phyloP scores from a whole-genome alignment of 2,329 filamentous ascomycete species.

The Trichoderma sp. region DNA sequence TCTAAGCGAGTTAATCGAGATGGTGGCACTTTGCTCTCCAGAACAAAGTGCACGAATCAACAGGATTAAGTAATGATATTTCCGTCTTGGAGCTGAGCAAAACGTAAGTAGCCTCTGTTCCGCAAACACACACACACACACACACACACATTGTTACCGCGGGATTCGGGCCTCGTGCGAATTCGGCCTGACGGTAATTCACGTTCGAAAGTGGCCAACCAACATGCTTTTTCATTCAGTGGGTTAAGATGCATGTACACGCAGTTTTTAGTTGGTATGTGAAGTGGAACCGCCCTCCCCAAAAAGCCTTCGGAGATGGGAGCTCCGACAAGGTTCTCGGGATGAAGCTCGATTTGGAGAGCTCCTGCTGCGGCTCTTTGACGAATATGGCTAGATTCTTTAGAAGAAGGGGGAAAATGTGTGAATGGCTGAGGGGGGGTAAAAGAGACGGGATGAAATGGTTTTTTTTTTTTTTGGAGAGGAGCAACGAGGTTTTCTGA shows the following conservation, averaged over 20 bases:
- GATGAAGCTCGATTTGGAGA: background rate
- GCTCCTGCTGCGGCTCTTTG: background rate
- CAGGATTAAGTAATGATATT: background rate
- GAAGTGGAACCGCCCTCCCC: background rate
- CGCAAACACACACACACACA: background rate
- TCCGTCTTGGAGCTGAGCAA: background rate
- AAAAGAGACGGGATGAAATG: background rate
- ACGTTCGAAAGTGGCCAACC: too few relatives aligned
- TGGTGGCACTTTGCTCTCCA: background rate
- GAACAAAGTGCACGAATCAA: background rate
- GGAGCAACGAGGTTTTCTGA: background rate
- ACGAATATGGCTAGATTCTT: too few relatives aligned
- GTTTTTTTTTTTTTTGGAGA: background rate
- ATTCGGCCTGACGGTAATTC: background rate
- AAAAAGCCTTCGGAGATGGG: background rate
- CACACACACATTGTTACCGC: background rate
- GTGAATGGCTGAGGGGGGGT: background rate
- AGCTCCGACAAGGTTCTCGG: background rate
- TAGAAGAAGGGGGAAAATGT: too few relatives aligned
- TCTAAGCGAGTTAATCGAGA: background rate
- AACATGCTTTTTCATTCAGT: background rate
- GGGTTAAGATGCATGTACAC: background rate
- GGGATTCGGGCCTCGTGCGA: background rate
- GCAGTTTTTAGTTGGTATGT: background rate
- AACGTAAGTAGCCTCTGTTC: background rate